Evolutionary conservation across 257 asterid genomes (phyloP), one percentile per base, ranked within the genome.

Genomic region (Scutellaria galericulata): DNA sequence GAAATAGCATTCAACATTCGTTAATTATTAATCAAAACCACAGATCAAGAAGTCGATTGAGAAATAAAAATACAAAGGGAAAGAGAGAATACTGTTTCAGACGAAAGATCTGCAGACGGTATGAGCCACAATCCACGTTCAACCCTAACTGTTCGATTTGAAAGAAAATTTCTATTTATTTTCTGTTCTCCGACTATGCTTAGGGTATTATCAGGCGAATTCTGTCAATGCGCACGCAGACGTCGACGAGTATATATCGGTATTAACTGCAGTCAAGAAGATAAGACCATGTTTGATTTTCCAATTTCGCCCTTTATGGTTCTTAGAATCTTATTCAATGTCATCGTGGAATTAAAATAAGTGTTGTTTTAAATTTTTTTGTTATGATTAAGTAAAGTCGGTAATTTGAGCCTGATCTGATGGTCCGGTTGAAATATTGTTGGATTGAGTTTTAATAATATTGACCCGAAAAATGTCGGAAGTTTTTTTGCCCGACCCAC

Each of bases 141-240:
- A 15, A 37, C 57, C 56, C 47, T 58, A 50, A 72, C 12, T 24
- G 24, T 20, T 24, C 37, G 35, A 27, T 68, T 52, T 4, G 10
- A 14, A 51, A 15, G 27, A 51, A 5, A 14, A 11, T n/a, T 50
- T 50, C 18, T 13, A 31, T 31, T 47, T 13, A 9, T 10, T n/a
- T 46, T 12, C 61, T 4, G 18, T 54, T 44, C 69, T 62, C 56
- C 20, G 44, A 58, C 55, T 39, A 5, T 41, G 37, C 37, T 18
- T 40, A 76, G 76, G 80, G 80, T 69, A 70, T 62, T 51, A n/a
- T 7, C 9, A 14, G 9, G 27, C 35, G 14, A 45, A 24, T 35
- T 65, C 31, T 7, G 37, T 4, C 37, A 1, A 31, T 2, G 27
- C 27, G 27, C 27, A 24, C 27, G 27, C 27, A 24, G 37, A 31